Evolutionary conservation across 2,329 filamentous ascomycete genomes (phyloP).

Genomic region (Clarireedia hainanense): DNA sequence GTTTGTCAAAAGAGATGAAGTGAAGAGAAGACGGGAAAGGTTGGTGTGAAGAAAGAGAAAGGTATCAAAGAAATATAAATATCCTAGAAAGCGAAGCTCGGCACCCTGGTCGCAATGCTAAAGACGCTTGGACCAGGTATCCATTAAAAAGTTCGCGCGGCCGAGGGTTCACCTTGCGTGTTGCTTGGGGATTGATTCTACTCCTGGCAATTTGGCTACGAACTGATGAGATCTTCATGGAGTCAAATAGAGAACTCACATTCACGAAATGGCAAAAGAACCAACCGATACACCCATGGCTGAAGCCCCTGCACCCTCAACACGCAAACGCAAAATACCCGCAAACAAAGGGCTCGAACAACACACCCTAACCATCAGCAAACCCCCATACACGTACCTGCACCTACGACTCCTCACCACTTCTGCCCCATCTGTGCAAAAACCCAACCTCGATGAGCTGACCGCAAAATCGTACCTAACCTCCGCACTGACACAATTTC

Average conservation of each 20-base stretch:
- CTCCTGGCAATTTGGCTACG: background rate
- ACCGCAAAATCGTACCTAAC: constrained; percentile 56
- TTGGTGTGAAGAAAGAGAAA: background rate
- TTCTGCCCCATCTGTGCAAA: constrained; percentile 20
- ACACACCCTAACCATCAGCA: constrained; percentile 42
- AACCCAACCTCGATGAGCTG: constrained; percentile 46
- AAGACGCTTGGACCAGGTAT: constrained; percentile 2
- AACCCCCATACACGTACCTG: constrained; percentile 48
- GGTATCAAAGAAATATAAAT: background rate
- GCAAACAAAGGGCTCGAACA: constrained; percentile 35
- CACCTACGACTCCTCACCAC: constrained; percentile 33
- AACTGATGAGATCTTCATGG: background rate
- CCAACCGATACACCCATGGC: background rate
- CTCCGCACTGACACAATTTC: constrained; percentile 56
- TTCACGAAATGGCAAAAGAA: background rate
- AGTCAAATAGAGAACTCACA: background rate
- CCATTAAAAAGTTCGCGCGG: background rate
- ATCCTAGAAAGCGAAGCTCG: constrained; percentile 1
- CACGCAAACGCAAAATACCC: constrained; percentile 7
- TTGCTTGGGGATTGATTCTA: no score
- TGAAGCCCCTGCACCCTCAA: background rate
- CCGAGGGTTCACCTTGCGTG: background rate
- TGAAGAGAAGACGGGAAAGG: background rate
- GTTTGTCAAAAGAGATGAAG: background rate
- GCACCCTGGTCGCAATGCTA: background rate